A percentile compares a stretch with the other conserved stretches of the same genome.
Conservation (phyloP, 345 rosid genomes). For the Gossypium arboreum region DNA sequence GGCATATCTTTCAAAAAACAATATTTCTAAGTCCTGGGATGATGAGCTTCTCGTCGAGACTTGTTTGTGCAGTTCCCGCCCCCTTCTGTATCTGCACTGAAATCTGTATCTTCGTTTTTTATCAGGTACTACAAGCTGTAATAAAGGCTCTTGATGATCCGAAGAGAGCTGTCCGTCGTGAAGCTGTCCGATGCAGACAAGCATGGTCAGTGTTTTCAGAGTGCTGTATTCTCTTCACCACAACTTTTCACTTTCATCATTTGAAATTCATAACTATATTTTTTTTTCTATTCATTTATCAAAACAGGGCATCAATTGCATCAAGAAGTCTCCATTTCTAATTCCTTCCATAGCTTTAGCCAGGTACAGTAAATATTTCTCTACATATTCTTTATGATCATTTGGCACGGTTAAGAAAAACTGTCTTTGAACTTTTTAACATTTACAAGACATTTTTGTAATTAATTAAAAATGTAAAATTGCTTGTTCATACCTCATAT, state of each 20-base stretch:
- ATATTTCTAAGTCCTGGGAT: background rate
- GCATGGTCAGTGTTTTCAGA: conserved; percentile 54
- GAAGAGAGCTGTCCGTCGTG: conserved; percentile 74
- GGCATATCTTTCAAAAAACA: background rate
- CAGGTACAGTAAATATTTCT: background rate
- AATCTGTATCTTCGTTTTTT: background rate
- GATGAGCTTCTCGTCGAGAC: background rate
- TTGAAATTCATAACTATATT: background rate
- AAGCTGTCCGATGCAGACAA: conserved; percentile 76
- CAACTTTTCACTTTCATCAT: background rate
- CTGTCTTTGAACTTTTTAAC: background rate
- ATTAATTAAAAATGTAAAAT: background rate
- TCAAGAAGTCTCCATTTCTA: conserved; percentile 31
- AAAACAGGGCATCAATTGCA: conserved; percentile 41
- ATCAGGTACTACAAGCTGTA: conserved; percentile 61
- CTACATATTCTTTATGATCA: conserved; percentile 2
- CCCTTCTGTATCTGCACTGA: background rate
- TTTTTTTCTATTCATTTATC: conserved; percentile 1
- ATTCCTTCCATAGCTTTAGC: background rate
- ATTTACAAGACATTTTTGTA: background rate
- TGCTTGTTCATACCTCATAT: background rate
- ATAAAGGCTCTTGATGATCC: conserved; percentile 71
- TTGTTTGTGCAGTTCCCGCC: background rate
- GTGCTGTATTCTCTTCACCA: conserved; percentile 3
- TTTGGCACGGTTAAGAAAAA: background rate